Evolutionary conservation across 108 stramenopile genomes (phyloP), one percentile per base, ranked within the genome.

Genomic region (Epithemia pelagica): DNA sequence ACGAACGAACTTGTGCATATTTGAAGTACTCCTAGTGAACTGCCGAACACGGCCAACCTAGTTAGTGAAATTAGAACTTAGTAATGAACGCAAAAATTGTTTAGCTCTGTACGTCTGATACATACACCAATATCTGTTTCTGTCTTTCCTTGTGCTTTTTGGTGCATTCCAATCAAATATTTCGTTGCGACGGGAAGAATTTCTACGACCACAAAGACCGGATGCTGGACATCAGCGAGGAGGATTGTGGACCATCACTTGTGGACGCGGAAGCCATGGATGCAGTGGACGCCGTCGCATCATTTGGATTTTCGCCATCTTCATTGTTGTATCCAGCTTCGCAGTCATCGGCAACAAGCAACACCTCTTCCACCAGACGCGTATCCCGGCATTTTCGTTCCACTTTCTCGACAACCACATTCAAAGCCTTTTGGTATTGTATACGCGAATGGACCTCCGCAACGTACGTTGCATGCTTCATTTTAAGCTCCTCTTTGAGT

Each of bases 391-490:
- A 84, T 58, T 70, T 59, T 29, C 77, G 77, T 61, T 83, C 72
- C 37, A 83, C 66, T 46, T 76, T 68, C 25, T 82, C 81, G 0
- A 75, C 81, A 26, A 88, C 76, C 32, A 63, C 66, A 20, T 58
- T 66, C 72, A 84, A 58, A 22, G 75, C 75, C 28, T 83, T 83
- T 64, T 82, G 78, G 60, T 80, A 82, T 32, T 77, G 61, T 15
- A 85, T 54, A 15, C 83, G 58, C 51, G 79, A 79, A 54, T 82
- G 87, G 32, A 89, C 88, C 72, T 89, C 84, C 28, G 82, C 79
- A 24, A 83, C 61, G 61, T 89, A 89, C 1, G 83, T 77, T 24
- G 78, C 81, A 37, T 83, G 74, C 67, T 86, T 85, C 79, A 89
- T 84, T 53, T 79, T 81, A 26, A 89, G 52, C 65, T 85, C 88